phyloP scores from a whole-genome alignment of 371 early-diverging fungal genomes.

The Mortierella sp. region DNA sequence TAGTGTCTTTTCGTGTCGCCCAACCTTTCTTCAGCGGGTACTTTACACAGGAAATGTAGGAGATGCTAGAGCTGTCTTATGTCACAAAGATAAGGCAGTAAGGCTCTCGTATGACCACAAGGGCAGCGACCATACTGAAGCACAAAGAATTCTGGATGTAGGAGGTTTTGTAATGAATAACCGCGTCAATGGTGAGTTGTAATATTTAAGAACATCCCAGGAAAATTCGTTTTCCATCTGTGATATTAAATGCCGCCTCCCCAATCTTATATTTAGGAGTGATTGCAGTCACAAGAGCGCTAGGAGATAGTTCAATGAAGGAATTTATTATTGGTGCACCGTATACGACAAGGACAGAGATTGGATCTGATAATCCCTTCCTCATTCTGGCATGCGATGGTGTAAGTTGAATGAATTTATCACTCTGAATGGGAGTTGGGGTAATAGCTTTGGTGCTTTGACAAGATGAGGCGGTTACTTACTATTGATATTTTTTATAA shows the following conservation, averaged over 20 bases:
- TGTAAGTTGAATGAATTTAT: slow-evolving; percentile 64
- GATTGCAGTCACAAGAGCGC: slow-evolving; percentile 95
- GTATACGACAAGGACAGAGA: slow-evolving; percentile 91
- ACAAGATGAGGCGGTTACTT: background rate
- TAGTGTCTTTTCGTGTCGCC: background rate
- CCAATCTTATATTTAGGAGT: slow-evolving; percentile 68
- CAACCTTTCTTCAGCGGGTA: slow-evolving; percentile 67
- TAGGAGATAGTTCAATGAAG: slow-evolving; percentile 97
- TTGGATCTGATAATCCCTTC: slow-evolving; percentile 79
- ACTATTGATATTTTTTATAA: slow-evolving; percentile 9
- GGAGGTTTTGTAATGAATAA: slow-evolving; percentile 98
- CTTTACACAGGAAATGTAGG: slow-evolving; percentile 97
- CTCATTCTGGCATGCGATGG: slow-evolving; percentile 98
- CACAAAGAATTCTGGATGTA: slow-evolving; percentile 87
- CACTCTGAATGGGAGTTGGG: background rate
- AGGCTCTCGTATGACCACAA: slow-evolving; percentile 98
- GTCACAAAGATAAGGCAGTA: slow-evolving; percentile 87
- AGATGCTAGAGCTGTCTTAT: slow-evolving; percentile 94
- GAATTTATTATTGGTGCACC: slow-evolving; percentile 95
- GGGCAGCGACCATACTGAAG: slow-evolving; percentile 91
- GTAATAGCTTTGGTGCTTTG: background rate
- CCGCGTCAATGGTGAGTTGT: slow-evolving; percentile 91
- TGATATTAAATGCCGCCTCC: background rate
- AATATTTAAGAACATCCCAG: background rate
- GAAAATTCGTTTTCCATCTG: background rate